Percentiles rank a stretch among this genome's conserved stretches.
Evolutionary conservation across 2,329 filamentous ascomycete species (phyloP).

Genomic region (Aspergillus niger): DNA sequence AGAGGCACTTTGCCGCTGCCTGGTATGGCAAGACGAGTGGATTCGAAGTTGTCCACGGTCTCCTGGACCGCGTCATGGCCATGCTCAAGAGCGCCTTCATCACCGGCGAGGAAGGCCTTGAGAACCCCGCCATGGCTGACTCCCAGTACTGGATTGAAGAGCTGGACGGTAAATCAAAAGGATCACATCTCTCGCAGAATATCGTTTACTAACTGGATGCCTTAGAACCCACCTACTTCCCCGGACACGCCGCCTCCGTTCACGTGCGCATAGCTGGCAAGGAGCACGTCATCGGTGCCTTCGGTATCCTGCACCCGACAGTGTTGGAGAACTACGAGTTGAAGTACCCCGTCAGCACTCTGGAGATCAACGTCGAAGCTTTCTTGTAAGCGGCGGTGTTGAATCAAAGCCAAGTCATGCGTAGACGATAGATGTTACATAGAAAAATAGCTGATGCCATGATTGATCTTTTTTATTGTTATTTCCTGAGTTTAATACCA

Average conservation of each 20-base stretch:
- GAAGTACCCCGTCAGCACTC: conserved; percentile 86
- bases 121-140: conserved; percentile 59
- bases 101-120: conserved; percentile 70
- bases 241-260: conserved; percentile 83
- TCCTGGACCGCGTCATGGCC: conserved; percentile 85
- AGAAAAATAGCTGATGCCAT: conserved; percentile 27
- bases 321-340: conserved; percentile 94
- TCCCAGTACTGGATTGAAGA: conserved; percentile 93
- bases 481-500: too few relatives aligned
- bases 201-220: neutral
- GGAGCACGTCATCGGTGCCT: conserved; percentile 77
- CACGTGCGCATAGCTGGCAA: conserved; percentile 74
- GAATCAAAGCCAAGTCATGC: neutral
- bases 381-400: conserved; percentile 65
- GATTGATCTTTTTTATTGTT: conserved; percentile 11
- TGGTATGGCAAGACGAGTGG: conserved; percentile 93
- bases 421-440: conserved; percentile 15
- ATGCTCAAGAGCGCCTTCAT: conserved; percentile 88
- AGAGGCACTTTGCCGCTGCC: conserved; percentile 92
- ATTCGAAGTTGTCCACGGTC: conserved; percentile 92
- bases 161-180: conserved; percentile 64
- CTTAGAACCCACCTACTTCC: conserved; percentile 83
- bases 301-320: conserved; percentile 90
- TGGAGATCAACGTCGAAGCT: conserved; percentile 92
- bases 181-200: neutral